Percentiles rank a stretch among this genome's conserved stretches.
These are phyloP conservation scores for Didymella arachidicola DNA, from an alignment of 2,329 filamentous ascomycete genomes.

Conservation along the genomic window DNA sequence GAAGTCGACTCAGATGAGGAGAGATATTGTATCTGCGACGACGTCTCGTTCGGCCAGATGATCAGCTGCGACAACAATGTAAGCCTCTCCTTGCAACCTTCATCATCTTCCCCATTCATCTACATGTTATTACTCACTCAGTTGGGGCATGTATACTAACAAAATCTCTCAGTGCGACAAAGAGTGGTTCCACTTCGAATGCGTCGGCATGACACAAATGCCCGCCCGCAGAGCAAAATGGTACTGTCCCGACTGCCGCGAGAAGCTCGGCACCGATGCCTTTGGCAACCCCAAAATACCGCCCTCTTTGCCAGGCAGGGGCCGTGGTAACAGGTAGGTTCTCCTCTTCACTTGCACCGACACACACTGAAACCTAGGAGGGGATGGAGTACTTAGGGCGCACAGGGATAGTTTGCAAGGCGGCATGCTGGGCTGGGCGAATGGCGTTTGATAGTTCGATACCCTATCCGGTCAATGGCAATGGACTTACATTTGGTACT, in stretches of 20 bases:
- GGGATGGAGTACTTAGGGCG: slow-evolving; percentile 45
- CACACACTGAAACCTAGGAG: slow-evolving; percentile 43
- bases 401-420: neutral
- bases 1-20: slow-evolving; percentile 77
- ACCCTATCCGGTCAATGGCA: slow-evolving; percentile 6
- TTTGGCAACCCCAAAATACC: slow-evolving; percentile 46
- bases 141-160: neutral
- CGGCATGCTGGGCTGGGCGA: neutral
- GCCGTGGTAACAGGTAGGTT: slow-evolving; percentile 46
- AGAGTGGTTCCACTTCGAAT: slow-evolving; percentile 86
- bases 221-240: slow-evolving; percentile 79
- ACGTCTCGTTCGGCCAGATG: slow-evolving; percentile 84
- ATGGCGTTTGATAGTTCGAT: slow-evolving; percentile 16
- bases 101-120: neutral
- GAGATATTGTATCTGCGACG: slow-evolving; percentile 78
- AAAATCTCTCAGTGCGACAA: slow-evolving; percentile 68
- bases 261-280: slow-evolving; percentile 38
- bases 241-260: slow-evolving; percentile 79
- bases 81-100: slow-evolving; percentile 21
- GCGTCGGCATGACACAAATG: slow-evolving; percentile 70
- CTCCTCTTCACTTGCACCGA: neutral
- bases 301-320: slow-evolving; percentile 43
- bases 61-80: slow-evolving; percentile 82
- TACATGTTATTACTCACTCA: neutral
- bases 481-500: neutral